Base-by-base conservation (phyloP, 2,329 filamentous ascomycete genomes). In the Penicillium sumatraense region DNA sequence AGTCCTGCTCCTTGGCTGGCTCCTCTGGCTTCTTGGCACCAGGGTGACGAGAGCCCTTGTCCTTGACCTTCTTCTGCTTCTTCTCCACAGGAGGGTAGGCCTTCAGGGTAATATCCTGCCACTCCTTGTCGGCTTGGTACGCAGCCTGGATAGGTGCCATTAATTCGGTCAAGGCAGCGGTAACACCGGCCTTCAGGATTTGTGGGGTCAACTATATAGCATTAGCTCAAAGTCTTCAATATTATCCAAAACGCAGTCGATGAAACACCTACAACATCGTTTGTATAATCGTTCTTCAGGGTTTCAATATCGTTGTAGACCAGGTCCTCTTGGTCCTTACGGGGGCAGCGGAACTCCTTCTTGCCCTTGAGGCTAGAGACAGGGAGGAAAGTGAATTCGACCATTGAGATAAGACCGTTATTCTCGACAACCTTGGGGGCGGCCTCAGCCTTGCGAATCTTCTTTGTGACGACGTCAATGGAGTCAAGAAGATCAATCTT, bases 401-500 rank as follows among this genome's bases (percentile, higher is more conserved):
- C 87, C 59, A 98, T 93, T 2, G 89, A 86, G 49, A 98, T 78
- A 11, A 98, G 80, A 18, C 93, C 95, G 70, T 98, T 98, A 26
- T 88, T 89, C 66, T 96, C 91, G 4, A 90, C 82, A 23, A 89
- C 81, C 68, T 86, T 86, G 27, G 92, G 92, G 14, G 86, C 84
- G 20, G 89, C 90, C 59, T 89, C 85, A 0, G 93, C 92, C 75
- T 97, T 97, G 70, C 87, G 87, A 50, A 96, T 81, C 81, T 96
- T 96, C 80, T 89, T 91, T 64, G 83, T 80, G 13, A 98, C 89
- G 2, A 79, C 76, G 0, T 96, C 91, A 0, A 89, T 79, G 0
- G 83, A 63, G 69, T 98, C 95, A 16, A 98, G 84, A n/a, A 98
- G 82, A 70, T 98, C 95, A 62, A 98, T 71, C 64, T 90, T 88